Conservation (phyloP, 1,284 basidiomycete genomes). For the Vanrija sp. region DNA sequence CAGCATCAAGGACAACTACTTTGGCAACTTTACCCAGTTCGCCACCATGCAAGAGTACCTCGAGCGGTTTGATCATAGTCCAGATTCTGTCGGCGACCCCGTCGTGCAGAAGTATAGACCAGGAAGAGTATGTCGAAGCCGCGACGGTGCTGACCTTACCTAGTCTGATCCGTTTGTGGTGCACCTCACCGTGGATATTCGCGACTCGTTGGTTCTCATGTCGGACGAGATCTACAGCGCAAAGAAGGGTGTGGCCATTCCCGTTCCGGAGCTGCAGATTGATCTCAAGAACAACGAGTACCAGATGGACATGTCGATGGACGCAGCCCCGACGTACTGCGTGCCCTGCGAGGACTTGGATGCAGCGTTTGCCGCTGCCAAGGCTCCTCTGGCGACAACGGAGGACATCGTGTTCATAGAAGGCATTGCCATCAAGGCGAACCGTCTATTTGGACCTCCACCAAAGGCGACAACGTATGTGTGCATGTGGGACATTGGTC, state of each 20-base stretch:
- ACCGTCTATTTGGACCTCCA: constrained; percentile 80
- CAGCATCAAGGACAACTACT: constrained; percentile 84
- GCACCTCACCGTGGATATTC: constrained; percentile 59
- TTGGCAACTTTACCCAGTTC: constrained; percentile 87
- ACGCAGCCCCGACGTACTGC: constrained; percentile 61
- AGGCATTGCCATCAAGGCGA: constrained; percentile 70
- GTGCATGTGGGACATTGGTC: constrained; percentile 78
- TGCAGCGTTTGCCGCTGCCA: constrained; percentile 17
- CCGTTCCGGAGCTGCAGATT: constrained; percentile 66
- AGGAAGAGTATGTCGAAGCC: constrained; percentile 57
- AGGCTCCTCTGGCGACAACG: constrained; percentile 17
- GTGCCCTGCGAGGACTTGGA: constrained; percentile 55
- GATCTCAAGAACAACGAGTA: constrained; percentile 74
- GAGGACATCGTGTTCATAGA: constrained; percentile 58
- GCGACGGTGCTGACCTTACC: not conserved
- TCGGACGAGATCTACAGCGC: constrained; percentile 74
- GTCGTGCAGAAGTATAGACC: constrained; percentile 71
- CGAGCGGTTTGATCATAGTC: constrained; percentile 59
- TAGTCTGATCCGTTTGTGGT: constrained; percentile 79
- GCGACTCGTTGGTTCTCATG: constrained; percentile 59
- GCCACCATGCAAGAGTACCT: constrained; percentile 79
- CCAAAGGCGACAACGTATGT: constrained; percentile 80
- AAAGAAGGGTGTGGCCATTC: constrained; percentile 56
- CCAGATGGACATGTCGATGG: constrained; percentile 82
- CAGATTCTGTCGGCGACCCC: constrained; percentile 68